A percentile compares a stretch with the other conserved stretches of the same genome.
Evolutionary conservation across 2,329 filamentous ascomycete genomes (phyloP).

Genomic region (Colletotrichum cuscutae): DNA sequence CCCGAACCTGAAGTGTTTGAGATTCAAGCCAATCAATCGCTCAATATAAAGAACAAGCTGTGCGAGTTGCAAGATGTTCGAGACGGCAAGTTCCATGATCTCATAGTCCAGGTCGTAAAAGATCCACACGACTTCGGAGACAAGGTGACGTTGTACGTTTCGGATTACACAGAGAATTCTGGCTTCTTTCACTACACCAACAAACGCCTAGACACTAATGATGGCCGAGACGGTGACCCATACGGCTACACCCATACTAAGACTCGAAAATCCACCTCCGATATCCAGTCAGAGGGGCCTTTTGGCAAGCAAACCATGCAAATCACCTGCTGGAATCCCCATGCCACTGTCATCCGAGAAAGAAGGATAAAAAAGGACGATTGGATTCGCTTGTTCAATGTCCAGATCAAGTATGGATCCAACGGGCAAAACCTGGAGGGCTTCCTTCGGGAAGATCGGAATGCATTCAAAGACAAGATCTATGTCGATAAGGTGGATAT

Average conservation of each 20-base stretch:
- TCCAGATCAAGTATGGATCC: constrained; percentile 72
- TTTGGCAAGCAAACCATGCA: constrained; percentile 77
- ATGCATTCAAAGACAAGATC: constrained; percentile 56
- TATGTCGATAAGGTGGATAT: constrained; percentile 64
- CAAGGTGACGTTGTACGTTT: constrained; percentile 74
- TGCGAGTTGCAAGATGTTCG: constrained; percentile 71
- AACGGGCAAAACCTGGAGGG: constrained; percentile 74
- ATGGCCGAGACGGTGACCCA: constrained; percentile 59
- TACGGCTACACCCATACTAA: constrained; percentile 61
- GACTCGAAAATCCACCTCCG: constrained; percentile 27
- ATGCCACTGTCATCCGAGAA: constrained; percentile 67
- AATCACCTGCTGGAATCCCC: constrained; percentile 76
- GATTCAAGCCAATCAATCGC: constrained; percentile 48
- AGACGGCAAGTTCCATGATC: constrained; percentile 69
- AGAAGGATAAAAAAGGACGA: constrained; percentile 66
- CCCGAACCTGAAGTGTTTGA: constrained; percentile 58
- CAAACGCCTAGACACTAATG: constrained; percentile 42
- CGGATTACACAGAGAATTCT: constrained; percentile 83
- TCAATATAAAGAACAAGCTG: constrained; percentile 66
- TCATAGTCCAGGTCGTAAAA: constrained; percentile 76
- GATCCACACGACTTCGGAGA: constrained; percentile 55
- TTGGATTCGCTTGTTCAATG: constrained; percentile 76
- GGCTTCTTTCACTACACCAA: constrained; percentile 64
- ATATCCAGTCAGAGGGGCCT: constrained; percentile 75
- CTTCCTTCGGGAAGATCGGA: constrained; percentile 71